Conservation (phyloP, 306 rosid species). For the Betula pendula region DNA sequence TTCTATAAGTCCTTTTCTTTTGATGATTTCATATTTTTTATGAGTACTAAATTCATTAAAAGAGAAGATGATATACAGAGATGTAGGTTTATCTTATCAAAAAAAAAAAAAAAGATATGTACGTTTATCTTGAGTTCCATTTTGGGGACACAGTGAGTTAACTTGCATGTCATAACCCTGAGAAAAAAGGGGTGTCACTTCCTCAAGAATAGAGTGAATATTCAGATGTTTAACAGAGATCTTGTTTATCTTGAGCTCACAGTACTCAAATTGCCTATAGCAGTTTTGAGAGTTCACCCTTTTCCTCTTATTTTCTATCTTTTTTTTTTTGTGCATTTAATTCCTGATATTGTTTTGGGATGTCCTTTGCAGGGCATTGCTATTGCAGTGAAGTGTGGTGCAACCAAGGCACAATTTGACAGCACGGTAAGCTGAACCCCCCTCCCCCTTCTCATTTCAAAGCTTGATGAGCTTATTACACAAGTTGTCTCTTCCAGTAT, state of each 20-base stretch:
- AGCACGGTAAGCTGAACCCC: slow-evolving; percentile 65
- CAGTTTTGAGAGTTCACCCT: background rate
- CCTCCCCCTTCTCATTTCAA: slow-evolving; percentile 3
- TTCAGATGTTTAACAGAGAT: background rate
- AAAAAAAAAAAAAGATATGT: no score
- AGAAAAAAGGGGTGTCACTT: no score
- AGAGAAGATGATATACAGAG: no score
- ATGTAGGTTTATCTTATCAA: no score
- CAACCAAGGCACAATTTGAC: slow-evolving; percentile 94
- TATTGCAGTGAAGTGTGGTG: slow-evolving; percentile 87
- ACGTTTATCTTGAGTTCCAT: no score
- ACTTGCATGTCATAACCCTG: no score
- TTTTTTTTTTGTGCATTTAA: background rate
- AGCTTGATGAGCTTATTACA: background rate
- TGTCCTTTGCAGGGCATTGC: slow-evolving; percentile 68
- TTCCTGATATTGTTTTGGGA: slow-evolving; percentile 5
- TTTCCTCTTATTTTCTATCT: background rate
- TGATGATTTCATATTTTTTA: background rate
- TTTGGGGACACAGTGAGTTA: no score
- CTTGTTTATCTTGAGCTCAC: background rate
- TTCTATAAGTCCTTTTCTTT: background rate
- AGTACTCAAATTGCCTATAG: background rate
- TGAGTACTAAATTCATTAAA: background rate
- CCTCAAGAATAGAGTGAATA: no score
- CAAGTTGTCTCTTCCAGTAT: background rate